Evolutionary conservation across 2,329 filamentous ascomycete genomes (phyloP).

Genomic region (Cladosporium cucumerinum): DNA sequence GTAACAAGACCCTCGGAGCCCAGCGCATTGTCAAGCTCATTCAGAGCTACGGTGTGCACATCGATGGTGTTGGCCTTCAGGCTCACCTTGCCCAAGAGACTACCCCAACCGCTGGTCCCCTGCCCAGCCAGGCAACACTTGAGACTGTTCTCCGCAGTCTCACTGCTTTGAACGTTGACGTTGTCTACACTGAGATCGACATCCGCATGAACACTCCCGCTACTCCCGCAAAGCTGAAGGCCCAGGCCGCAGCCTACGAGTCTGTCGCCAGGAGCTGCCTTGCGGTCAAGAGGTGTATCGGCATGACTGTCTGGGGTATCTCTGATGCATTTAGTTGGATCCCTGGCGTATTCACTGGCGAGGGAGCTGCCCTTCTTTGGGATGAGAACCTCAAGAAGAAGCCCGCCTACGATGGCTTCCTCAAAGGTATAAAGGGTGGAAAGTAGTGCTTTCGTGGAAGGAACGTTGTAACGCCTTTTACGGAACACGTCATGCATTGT

Average conservation of each 20-base stretch:
- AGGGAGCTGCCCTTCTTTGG: constrained; percentile 43
- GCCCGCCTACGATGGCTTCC: constrained; percentile 40
- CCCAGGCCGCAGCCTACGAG: constrained; percentile 50
- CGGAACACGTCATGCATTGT: not conserved
- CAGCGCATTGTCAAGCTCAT: constrained; percentile 27
- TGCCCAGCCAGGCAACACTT: constrained; percentile 32
- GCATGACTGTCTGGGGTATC: constrained; percentile 52
- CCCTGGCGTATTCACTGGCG: constrained; percentile 37
- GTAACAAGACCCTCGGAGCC: constrained; percentile 25
- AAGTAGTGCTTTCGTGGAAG: not conserved
- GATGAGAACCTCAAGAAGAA: constrained; percentile 47
- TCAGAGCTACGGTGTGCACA: constrained; percentile 30
- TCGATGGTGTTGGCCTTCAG: constrained; percentile 49
- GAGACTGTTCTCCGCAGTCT: constrained; percentile 49
- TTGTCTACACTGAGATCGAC: constrained; percentile 64
- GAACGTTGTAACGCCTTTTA: too few relatives aligned
- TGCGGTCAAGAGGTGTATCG: constrained; percentile 37
- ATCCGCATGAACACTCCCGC: constrained; percentile 43
- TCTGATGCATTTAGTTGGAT: constrained; percentile 43
- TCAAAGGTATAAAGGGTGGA: constrained; percentile 20
- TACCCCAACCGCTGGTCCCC: constrained; percentile 25
- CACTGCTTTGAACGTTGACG: constrained; percentile 52
- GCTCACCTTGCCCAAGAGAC: constrained; percentile 50
- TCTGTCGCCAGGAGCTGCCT: constrained; percentile 36
- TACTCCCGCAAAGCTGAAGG: constrained; percentile 25